These are phyloP conservation scores for Gastrolobium bilobum DNA, from an alignment of 306 rosid species.

Conservation along the genomic window DNA sequence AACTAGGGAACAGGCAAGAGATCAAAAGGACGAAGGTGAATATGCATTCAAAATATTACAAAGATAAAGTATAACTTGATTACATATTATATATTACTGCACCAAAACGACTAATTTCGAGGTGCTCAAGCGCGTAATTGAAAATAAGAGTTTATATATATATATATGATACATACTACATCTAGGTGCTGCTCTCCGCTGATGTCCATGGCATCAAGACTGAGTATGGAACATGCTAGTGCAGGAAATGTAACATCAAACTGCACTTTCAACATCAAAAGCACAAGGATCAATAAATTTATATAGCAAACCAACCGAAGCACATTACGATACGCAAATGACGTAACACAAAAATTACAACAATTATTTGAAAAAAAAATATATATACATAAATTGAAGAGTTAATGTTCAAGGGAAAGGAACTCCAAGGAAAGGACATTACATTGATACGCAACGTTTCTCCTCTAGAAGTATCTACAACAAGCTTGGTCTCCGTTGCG, in stretches of 20 bases:
- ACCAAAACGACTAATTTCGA: background rate
- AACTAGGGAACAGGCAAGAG: background rate
- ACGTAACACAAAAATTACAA: background rate
- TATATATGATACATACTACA: conserved; percentile 69
- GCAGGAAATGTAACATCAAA: conserved; percentile 98
- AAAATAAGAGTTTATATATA: background rate
- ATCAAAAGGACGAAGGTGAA: background rate
- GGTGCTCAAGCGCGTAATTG: background rate
- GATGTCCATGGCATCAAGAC: conserved; percentile 98
- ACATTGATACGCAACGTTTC: conserved; percentile 97
- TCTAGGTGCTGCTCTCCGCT: conserved; percentile 99
- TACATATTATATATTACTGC: background rate
- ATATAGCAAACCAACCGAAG: background rate
- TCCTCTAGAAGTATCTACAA: conserved; percentile 97
- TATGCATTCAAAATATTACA: background rate
- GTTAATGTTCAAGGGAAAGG: too few species aligned
- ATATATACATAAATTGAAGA: background rate
- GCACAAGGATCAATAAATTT: conserved; percentile 30
- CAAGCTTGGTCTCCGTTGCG: conserved; percentile 83
- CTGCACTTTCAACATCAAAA: conserved; percentile 71
- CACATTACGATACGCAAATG: background rate
- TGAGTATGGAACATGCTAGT: conserved; percentile 90
- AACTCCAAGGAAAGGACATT: conserved; percentile 40
- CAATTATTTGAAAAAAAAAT: background rate
- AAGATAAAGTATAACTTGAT: conserved; percentile 8